Base-by-base conservation (phyloP, 1,284 basidiomycete species). In the Bondarzewia mesenterica region DNA sequence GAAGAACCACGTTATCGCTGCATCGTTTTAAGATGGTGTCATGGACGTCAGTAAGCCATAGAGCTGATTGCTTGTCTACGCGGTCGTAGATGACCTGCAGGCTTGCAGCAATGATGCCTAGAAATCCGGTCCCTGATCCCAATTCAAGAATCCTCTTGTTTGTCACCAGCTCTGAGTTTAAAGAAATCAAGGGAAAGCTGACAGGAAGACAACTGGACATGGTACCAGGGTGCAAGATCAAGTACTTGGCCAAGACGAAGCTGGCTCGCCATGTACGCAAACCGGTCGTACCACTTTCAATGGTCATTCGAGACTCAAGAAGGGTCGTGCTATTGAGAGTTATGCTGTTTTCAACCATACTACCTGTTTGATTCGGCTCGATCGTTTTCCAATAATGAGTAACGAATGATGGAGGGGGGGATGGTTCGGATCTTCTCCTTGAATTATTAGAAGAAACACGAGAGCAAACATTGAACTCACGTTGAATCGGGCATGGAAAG, bases 221-320 rank as follows among this genome's bases (percentile, higher is more conserved):
- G 12, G 16, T 59, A 82, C 82, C 71, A 60, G 75, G 65, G 57
- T 82, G 66, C 7, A 57, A 50, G 20, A 80, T 70, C n/a, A 89
- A 63, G 57, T 78, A 80, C 44, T 81, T 72, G 0, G 80, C 77
- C 12, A 89, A 67, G n/a, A 75, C 66, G 40, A 83, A 74, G 56
- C 84, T 82, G 2, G 86, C 84, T 22, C 73, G 68, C 87, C 87
- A 89, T 2, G 86, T 89, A 47, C 82, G 72, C 39, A 89, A 62
- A 5, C 87, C 87, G 1, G 86, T 89, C 0, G 85, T 89, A 2
- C 87, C 86, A 40, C 69, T 69, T 60, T 89, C 84, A 25, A 88
- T 80, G 1, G 72, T 78, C 1, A 77, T 82, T 3, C 80, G 75
- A 2, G 87, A 85, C 62, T 89, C 86, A 10, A 82, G 66, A 2